phyloP scores from a whole-genome alignment of 23 red algal genomes.

The Cyanidioschyzon merolae region DNA sequence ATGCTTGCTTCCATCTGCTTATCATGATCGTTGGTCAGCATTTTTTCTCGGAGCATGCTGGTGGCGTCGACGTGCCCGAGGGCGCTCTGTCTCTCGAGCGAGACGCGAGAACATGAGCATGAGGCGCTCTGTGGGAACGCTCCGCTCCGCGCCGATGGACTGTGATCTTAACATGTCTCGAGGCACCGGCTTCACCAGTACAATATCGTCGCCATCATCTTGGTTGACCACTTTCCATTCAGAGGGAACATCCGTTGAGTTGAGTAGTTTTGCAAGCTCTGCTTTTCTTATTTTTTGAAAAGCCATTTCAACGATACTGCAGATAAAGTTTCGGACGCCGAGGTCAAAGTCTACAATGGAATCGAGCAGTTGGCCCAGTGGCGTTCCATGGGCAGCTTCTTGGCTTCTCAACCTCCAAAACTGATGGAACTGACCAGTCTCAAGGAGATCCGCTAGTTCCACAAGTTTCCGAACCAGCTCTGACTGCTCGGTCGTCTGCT shows the following conservation, averaged over 20 bases:
- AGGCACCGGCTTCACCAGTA: not conserved
- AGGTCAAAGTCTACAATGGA: not conserved
- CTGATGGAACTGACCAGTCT: not conserved
- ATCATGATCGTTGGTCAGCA: not conserved
- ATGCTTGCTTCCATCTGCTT: not conserved
- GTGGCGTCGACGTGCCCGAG: not conserved
- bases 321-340: not conserved
- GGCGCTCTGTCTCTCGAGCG: not conserved
- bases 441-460: not conserved
- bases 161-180: not conserved
- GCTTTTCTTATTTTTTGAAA: not conserved
- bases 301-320: not conserved
- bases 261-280: not conserved
- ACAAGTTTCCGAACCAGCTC: not conserved
- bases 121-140: not conserved
- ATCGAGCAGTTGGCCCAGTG: not conserved
- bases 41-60: not conserved
- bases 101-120: not conserved
- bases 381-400: not conserved
- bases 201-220: not conserved
- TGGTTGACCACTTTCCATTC: not conserved
- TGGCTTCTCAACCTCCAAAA: not conserved
- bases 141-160: not conserved
- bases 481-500: not conserved
- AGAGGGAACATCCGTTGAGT: not conserved